These are phyloP conservation scores for Diplosphaera chodatii DNA, from an alignment of 139 green algal genomes.

Conservation along the genomic window DNA sequence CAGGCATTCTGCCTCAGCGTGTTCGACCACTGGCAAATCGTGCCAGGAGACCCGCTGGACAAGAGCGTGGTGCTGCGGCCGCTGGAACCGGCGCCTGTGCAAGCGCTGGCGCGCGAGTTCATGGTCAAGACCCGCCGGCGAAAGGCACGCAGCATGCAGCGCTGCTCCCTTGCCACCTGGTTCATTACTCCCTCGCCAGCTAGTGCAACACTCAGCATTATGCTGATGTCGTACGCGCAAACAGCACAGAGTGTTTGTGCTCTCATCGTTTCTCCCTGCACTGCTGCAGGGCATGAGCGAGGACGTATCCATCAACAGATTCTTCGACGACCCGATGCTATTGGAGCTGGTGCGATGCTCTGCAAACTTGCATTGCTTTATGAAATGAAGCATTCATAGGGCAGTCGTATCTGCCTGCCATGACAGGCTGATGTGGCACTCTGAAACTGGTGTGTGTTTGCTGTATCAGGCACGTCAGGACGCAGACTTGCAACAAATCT, in stretches of 20 bases:
- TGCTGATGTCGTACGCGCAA: too few species aligned
- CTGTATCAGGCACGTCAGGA: constrained; percentile 76
- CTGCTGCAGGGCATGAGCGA: constrained; percentile 91
- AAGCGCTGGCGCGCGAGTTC: constrained; percentile 77
- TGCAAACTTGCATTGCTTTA: too few species aligned
- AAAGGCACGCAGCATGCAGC: constrained; percentile 45
- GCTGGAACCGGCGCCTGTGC: constrained; percentile 80
- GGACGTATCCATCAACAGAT: constrained; percentile 92
- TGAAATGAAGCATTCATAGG: too few species aligned
- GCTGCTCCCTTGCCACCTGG: too few species aligned
- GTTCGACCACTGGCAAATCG: constrained; percentile 97
- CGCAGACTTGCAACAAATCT: constrained; percentile 67
- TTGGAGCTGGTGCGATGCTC: constrained; percentile 90
- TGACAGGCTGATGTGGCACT: too few species aligned
- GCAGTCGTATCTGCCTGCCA: too few species aligned
- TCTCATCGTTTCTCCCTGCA: too few species aligned
- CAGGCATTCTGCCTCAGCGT: constrained; percentile 92
- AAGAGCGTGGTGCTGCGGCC: constrained; percentile 82
- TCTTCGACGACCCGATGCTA: constrained; percentile 97
- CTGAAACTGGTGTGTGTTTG: too few species aligned
- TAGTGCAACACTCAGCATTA: too few species aligned
- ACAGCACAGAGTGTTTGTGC: too few species aligned
- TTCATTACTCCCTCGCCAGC: too few species aligned
- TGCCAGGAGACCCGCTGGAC: constrained; percentile 89
- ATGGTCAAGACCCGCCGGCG: constrained; percentile 95